Conservation (phyloP, 441 rosid species). For the Erodium moschatum region DNA sequence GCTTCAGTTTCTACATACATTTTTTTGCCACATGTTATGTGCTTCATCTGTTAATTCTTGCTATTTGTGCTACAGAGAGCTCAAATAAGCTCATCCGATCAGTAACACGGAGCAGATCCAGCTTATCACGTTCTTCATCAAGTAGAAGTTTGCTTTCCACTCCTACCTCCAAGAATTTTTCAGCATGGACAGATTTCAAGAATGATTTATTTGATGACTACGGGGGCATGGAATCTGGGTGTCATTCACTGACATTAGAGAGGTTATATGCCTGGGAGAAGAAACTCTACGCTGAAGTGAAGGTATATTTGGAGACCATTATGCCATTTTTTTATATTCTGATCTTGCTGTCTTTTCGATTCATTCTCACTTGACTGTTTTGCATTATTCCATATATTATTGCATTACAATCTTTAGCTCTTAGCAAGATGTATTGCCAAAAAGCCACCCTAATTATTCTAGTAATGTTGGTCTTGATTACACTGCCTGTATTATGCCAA, state of each 20-base stretch:
- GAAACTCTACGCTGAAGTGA: constrained; percentile 52
- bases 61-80: constrained; percentile 27
- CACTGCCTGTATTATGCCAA: too few species aligned
- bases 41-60: not conserved
- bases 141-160: constrained; percentile 32
- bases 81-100: constrained; percentile 35
- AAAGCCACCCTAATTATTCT: too few species aligned
- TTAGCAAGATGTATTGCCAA: too few species aligned
- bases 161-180: constrained; percentile 29
- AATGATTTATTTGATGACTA: constrained; percentile 29
- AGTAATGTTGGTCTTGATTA: too few species aligned
- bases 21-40: not conserved
- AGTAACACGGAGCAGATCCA: constrained; percentile 31
- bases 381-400: not conserved
- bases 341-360: not conserved
- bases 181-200: constrained; percentile 29
- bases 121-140: constrained; percentile 33
- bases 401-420: too few species aligned
- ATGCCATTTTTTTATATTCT: not conserved
- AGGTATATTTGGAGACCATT: constrained; percentile 28
- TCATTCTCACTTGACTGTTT: not conserved
- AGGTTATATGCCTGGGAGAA: constrained; percentile 58
- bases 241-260: constrained; percentile 42
- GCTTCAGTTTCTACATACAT: not conserved
- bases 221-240: constrained; percentile 42